Evolutionary conservation across 225 moss, liverwort and hornwort species (phyloP).

Genomic region (Neckera pumila): DNA sequence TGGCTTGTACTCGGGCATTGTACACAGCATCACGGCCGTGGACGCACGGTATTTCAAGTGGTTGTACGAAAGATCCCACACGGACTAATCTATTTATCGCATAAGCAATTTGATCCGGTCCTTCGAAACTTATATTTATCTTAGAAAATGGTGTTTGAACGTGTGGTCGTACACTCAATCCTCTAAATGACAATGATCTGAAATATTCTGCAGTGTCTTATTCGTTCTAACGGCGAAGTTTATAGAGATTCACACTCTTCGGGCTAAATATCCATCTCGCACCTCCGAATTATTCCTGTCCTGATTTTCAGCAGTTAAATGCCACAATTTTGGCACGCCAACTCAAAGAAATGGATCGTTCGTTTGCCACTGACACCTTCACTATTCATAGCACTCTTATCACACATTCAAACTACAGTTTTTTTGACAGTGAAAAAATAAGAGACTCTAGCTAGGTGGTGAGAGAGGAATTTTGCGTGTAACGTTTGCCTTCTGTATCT

Average conservation of each 20-base stretch:
- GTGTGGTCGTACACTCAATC: not conserved
- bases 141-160: not conserved
- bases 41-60: not conserved
- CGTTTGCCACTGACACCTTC: not conserved
- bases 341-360: not conserved
- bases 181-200: not conserved
- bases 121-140: not conserved
- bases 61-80: not conserved
- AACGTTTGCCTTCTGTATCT: not conserved
- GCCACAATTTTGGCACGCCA: not conserved
- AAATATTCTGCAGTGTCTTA: not conserved
- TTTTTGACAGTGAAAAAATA: not conserved
- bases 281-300: not conserved
- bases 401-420: not conserved
- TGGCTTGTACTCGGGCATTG: not conserved
- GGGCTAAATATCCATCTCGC: not conserved
- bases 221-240: not conserved
- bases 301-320: not conserved
- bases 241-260: not conserved
- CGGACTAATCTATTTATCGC: not conserved
- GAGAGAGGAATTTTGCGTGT: not conserved
- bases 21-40: not conserved
- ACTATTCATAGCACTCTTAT: not conserved
- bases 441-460: not conserved
- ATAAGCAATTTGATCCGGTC: not conserved